These are phyloP conservation scores for Mucor sp. DNA, from an alignment of 371 early-diverging fungal genomes.

Conservation along the genomic window DNA sequence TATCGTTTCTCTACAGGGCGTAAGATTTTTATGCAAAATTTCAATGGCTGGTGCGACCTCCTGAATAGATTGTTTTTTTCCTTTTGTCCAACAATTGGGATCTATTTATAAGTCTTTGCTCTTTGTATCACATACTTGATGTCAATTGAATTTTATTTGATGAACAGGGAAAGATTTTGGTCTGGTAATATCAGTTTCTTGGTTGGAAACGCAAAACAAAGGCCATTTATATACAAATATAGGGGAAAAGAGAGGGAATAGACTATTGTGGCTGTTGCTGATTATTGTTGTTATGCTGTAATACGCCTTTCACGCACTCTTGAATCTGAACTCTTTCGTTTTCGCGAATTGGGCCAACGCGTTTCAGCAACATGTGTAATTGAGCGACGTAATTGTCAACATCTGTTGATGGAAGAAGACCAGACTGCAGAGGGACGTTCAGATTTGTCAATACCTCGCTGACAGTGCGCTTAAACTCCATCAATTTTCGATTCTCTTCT, in stretches of 20 bases:
- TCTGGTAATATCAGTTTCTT: neutral
- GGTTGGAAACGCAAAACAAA: neutral
- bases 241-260: neutral
- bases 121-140: neutral
- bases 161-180: neutral
- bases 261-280: neutral
- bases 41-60: neutral
- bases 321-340: conserved; percentile 18
- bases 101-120: neutral
- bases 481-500: conserved; percentile 14
- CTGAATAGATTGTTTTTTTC: neutral
- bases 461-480: conserved; percentile 9
- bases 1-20: neutral
- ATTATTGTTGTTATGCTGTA: neutral
- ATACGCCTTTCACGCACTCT: conserved; percentile 4
- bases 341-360: conserved; percentile 20
- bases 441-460: conserved; percentile 13
- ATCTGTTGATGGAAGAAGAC: neutral
- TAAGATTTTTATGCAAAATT: neutral
- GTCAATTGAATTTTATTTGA: neutral
- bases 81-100: neutral
- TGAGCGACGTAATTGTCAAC: conserved; percentile 24
- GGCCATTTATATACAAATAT: neutral
- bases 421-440: conserved; percentile 13
- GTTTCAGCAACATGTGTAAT: conserved; percentile 13